These are phyloP conservation scores for Yamadazyma aaseri DNA, from an alignment of 1,139 yeast genomes.

Conservation along the genomic window DNA sequence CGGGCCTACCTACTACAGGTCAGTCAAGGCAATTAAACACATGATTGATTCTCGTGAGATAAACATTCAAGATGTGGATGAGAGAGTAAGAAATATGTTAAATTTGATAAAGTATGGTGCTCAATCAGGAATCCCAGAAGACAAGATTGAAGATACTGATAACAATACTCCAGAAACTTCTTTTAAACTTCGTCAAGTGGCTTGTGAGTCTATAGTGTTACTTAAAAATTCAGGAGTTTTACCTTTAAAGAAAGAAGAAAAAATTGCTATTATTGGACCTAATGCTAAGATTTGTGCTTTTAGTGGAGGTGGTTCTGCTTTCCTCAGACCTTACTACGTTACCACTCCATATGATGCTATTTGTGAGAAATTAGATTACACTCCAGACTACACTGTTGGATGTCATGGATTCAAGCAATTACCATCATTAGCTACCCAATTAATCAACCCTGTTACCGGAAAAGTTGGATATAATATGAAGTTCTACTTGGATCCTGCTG, in stretches of 20 bases:
- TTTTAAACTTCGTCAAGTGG: conserved; percentile 42
- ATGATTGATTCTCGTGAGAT: conserved; percentile 30
- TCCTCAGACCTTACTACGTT: conserved; percentile 28
- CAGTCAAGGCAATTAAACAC: conserved; percentile 30
- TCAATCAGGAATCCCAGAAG: conserved; percentile 36
- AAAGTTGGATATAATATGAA: conserved; percentile 36
- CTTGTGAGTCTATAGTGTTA: conserved; percentile 52
- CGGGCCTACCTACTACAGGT: conserved; percentile 52
- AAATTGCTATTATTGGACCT: conserved; percentile 36
- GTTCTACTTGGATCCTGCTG: conserved; percentile 30
- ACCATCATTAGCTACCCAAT: conserved; percentile 27
- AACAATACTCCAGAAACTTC: conserved; percentile 46
- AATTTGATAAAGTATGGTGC: conserved; percentile 41
- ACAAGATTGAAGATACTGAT: conserved; percentile 23
- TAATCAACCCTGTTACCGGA: conserved; percentile 32
- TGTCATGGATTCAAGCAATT: conserved; percentile 24
- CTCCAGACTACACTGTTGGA: conserved; percentile 23
- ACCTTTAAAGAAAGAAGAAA: conserved; percentile 30
- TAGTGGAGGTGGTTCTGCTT: conserved; percentile 39
- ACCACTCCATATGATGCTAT: conserved; percentile 33
- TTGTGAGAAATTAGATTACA: conserved; percentile 17
- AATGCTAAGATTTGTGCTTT: conserved; percentile 29
- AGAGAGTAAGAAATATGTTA: conserved; percentile 46
- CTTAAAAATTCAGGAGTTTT: conserved; percentile 50
- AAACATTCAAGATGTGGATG: conserved; percentile 33